Evolutionary conservation across 441 rosid genomes (phyloP).

Genomic region (Mallotus repandus): DNA sequence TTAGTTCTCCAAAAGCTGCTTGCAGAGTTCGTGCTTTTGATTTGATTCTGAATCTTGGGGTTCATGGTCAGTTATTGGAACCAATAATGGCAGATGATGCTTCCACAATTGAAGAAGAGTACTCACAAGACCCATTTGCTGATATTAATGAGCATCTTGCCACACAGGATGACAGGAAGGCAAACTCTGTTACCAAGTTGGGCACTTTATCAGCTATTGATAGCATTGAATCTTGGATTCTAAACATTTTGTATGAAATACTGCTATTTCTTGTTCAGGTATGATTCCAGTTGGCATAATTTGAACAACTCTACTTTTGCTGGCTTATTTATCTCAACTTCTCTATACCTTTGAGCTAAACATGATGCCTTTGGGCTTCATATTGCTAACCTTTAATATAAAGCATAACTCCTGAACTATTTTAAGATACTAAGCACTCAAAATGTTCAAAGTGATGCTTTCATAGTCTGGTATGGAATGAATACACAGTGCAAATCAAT

Average conservation of each 20-base stretch:
- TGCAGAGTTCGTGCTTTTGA: conserved; percentile 95
- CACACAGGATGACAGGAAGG: conserved; percentile 48
- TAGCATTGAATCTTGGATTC: conserved; percentile 89
- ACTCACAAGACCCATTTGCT: conserved; percentile 63
- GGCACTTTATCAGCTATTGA: conserved; percentile 65
- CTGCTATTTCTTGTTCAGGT: conserved; percentile 99
- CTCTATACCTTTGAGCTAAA: not conserved
- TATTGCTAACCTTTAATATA: not conserved
- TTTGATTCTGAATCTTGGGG: conserved; percentile 94
- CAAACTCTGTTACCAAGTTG: conserved; percentile 49
- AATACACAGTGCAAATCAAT: not conserved
- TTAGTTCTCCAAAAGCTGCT: conserved; percentile 71
- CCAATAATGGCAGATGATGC: conserved; percentile 68
- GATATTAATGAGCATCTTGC: conserved; percentile 58
- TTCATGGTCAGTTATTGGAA: conserved; percentile 92
- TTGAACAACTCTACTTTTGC: not conserved
- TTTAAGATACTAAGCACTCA: not conserved
- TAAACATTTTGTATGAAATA: conserved; percentile 81
- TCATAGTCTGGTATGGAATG: not conserved
- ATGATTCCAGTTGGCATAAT: conserved; percentile 15
- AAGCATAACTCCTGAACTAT: not conserved
- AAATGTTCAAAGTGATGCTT: not conserved
- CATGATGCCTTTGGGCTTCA: not conserved
- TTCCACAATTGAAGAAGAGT: conserved; percentile 85
- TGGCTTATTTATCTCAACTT: not conserved